A percentile compares a stretch with the other conserved stretches of the same genome.
Evolutionary conservation across 148 eudicot genomes (phyloP).

Genomic region (Vaccinium darrowii): DNA sequence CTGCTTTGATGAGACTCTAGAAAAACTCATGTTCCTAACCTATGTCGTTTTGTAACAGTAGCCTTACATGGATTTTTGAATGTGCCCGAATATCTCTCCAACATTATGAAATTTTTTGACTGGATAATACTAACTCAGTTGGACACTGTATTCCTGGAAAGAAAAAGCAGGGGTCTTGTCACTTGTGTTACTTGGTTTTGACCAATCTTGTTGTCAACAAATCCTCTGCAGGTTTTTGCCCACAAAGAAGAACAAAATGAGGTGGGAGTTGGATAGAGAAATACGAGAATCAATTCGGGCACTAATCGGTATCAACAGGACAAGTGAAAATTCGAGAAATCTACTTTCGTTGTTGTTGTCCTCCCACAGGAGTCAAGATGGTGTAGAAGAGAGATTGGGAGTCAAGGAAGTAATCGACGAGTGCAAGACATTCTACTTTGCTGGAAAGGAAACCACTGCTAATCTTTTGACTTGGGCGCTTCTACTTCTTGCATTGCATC

Average conservation of each 20-base stretch:
- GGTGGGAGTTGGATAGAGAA: constrained; percentile 65
- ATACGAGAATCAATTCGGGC: constrained; percentile 50
- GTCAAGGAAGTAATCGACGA: constrained; percentile 66
- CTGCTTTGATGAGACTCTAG: background rate
- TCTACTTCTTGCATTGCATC: constrained; percentile 58
- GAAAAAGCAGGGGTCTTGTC: background rate
- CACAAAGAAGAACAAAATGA: constrained; percentile 59
- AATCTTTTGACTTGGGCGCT: constrained; percentile 74
- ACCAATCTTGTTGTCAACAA: background rate
- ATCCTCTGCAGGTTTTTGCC: constrained; percentile 56
- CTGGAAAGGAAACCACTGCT: constrained; percentile 90
- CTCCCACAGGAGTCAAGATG: constrained; percentile 36
- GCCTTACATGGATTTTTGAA: no score
- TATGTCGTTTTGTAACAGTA: no score
- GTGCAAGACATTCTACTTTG: constrained; percentile 86
- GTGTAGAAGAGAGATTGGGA: constrained; percentile 43
- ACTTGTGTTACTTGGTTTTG: background rate
- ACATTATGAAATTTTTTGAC: no score
- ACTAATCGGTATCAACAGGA: constrained; percentile 40
- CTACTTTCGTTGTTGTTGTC: constrained; percentile 50
- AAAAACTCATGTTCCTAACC: no score
- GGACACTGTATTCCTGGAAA: no score
- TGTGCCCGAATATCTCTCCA: no score
- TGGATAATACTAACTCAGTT: no score
- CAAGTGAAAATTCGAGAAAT: constrained; percentile 33